Base-by-base conservation (phyloP, 352 stramenopile species). In the Phytophthora tentaculata region DNA sequence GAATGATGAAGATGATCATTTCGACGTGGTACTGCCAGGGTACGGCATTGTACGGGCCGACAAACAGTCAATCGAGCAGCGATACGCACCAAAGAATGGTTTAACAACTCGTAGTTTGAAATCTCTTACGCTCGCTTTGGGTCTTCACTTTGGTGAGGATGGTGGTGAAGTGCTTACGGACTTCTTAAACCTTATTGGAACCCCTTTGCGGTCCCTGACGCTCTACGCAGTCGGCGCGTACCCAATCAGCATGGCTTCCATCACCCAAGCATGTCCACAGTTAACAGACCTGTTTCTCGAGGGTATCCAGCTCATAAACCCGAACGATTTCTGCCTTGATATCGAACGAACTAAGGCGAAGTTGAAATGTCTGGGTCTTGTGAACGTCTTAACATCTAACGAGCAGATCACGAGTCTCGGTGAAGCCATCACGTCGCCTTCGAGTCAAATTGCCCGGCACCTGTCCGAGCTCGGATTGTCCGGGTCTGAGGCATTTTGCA, bases 11-110 rank as follows among this genome's bases (percentile, higher is more conserved):
- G 35, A n/a, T 3, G 45, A 54, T 28, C 22, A 60, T 28, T 20
- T 81, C 6, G 61, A 78, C 6, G 55, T 80, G 16, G 43, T 81
- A 1, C 44, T 84, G 2, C 76, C 76, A 13, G 70, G 76, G 0
- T 80, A 68, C 13, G 73, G 64, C 17, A 51, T 71, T 2, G 61
- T 20, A 29, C 61, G 61, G 32, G 56, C 26, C 24, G 35, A 52
- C 32, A 64, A 54, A 22, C 12, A 44, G 45, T 43, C 62, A 51
- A 23, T 67, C 16, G 54, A 69, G 7, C 41, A 53, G 28, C 41
- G 35, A 10, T 9, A 19, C 16, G 0, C 60, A 61, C 3, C 53
- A 48, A 48, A 4, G 41, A n/a, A 48, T 43, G 17, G 19, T n/a
- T 13, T n/a, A n/a, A n/a, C 48, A 29, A 3, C 24, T 23, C 45